Conservation (phyloP, 2,329 filamentous ascomycete genomes). For the Alternaria triticina region DNA sequence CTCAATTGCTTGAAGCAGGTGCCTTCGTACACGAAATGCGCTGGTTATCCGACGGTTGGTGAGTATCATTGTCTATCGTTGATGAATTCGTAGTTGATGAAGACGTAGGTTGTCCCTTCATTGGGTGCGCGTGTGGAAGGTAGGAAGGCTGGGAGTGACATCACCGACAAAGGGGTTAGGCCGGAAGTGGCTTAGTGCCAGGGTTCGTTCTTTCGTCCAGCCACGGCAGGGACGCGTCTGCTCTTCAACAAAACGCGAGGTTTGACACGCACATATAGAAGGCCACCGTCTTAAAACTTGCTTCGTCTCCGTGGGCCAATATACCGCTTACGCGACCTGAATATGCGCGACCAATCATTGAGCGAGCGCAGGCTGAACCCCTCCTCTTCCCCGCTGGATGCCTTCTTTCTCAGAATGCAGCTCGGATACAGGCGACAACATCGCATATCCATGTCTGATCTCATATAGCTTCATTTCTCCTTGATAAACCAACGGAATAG, state of each 20-base stretch:
- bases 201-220: background rate
- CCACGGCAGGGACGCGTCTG: background rate
- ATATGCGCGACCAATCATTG: background rate
- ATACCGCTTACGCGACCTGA: background rate
- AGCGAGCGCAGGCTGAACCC: background rate
- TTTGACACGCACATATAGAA: background rate
- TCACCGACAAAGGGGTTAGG: background rate
- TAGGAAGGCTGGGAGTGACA: background rate
- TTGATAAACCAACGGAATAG: background rate
- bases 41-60: constrained; percentile 8
- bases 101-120: background rate
- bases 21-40: background rate
- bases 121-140: background rate
- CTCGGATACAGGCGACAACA: background rate
- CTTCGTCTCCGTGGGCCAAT: background rate
- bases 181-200: background rate
- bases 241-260: background rate
- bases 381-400: background rate
- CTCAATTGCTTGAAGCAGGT: constrained; percentile 11
- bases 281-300: background rate
- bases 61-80: too few relatives aligned
- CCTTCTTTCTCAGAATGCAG: background rate
- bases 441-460: background rate
- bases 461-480: accelerated
- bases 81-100: too few relatives aligned